These are phyloP conservation scores for Clonostachys byssicola DNA, from an alignment of 2,329 filamentous ascomycete genomes.

Conservation along the genomic window DNA sequence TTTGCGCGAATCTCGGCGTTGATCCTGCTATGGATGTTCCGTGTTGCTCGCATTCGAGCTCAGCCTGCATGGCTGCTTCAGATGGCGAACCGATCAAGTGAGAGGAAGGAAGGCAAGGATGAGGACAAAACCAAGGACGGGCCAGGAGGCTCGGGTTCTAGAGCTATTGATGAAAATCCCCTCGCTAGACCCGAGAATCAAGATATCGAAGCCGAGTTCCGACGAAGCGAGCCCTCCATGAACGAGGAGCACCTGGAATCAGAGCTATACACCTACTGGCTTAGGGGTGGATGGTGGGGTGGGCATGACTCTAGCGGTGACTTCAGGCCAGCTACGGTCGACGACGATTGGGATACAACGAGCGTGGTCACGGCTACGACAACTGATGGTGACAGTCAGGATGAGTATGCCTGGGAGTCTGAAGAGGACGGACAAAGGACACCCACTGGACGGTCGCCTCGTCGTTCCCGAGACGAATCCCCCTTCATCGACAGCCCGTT, in stretches of 20 bases:
- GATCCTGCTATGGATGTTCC: conserved; percentile 49
- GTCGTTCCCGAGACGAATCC: conserved; percentile 42
- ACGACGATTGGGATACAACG: conserved; percentile 68
- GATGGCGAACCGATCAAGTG: conserved; percentile 35
- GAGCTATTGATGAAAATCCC: conserved; percentile 22
- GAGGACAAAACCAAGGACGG: conserved; percentile 1
- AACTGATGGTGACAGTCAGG: conserved; percentile 27
- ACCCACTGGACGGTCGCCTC: conserved; percentile 64
- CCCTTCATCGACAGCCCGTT: conserved; percentile 60
- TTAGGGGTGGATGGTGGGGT: conserved; percentile 79
- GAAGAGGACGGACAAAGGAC: conserved; percentile 58
- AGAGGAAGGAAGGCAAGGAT: conserved; percentile 14
- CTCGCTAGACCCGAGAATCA: conserved; percentile 54
- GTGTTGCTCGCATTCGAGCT: conserved; percentile 34
- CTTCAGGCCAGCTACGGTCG: conserved; percentile 54
- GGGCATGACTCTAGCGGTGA: conserved; percentile 76
- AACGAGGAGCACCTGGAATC: conserved; percentile 66
- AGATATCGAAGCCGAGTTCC: conserved; percentile 79
- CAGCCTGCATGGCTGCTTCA: conserved; percentile 50
- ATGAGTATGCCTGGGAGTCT: conserved; percentile 41
- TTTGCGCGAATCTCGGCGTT: conserved; percentile 23
- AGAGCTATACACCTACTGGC: conserved; percentile 82
- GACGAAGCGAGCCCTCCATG: conserved; percentile 42
- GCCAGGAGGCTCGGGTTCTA: no score
- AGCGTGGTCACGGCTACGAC: conserved; percentile 66